Conservation (phyloP, 495 filamentous ascomycete species). For the Hypoxylon lenormandii region DNA sequence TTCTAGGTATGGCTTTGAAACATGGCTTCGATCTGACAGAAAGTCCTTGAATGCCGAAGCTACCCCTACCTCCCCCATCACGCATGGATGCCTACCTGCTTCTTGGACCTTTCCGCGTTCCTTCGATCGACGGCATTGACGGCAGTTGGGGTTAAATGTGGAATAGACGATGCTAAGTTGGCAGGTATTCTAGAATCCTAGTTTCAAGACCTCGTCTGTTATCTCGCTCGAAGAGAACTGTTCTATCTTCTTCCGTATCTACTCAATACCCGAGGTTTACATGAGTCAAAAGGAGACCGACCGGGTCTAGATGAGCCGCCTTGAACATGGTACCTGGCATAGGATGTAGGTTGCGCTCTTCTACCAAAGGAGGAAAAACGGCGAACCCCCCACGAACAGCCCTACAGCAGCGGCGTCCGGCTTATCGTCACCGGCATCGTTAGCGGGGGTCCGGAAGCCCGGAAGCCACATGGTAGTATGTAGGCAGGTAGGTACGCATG, state of each 20-base stretch:
- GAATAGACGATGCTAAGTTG: background rate
- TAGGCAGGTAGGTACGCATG: no score
- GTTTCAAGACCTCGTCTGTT: background rate
- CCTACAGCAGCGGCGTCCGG: no score
- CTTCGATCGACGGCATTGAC: background rate
- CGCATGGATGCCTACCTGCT: background rate
- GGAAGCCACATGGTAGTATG: no score
- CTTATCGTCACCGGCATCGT: no score
- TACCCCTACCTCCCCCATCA: constrained; percentile 7
- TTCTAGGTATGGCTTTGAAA: constrained; percentile 31
- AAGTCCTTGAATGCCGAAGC: constrained; percentile 23
- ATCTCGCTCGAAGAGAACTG: background rate
- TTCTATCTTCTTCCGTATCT: background rate
- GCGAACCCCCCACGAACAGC: no score
- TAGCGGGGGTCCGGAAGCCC: no score
- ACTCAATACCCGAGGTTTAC: no score
- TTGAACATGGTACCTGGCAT: no score
- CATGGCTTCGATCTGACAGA: constrained; percentile 10
- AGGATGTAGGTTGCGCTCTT: no score
- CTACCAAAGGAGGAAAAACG: no score
- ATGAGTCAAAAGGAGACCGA: background rate
- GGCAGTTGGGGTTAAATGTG: background rate
- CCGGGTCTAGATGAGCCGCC: no score
- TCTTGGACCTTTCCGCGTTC: background rate
- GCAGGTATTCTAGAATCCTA: background rate